phyloP scores from a whole-genome alignment of 2,329 filamentous ascomycete genomes.

The Fusarium sp. region DNA sequence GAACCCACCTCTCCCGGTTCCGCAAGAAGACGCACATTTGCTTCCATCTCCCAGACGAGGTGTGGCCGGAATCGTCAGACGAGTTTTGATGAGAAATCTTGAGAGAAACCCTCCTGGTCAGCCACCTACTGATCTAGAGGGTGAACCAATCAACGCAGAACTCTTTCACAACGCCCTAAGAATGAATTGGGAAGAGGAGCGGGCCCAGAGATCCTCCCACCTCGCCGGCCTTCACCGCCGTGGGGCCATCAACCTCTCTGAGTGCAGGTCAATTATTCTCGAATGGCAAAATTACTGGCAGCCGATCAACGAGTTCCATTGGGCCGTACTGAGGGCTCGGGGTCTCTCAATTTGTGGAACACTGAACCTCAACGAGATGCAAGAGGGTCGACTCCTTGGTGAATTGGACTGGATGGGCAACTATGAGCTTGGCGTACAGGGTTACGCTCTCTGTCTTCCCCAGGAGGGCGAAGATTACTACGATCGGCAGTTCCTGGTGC shows the following conservation, averaged over 20 bases:
- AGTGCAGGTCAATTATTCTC: not conserved
- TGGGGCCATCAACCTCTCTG: not conserved
- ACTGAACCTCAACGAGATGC: not conserved
- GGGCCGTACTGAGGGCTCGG: not conserved
- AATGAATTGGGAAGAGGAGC: slow-evolving; percentile 1
- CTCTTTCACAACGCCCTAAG: not conserved
- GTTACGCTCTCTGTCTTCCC: not conserved
- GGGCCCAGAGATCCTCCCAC: rapidly evolving
- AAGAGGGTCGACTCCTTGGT: not conserved
- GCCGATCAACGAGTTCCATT: not conserved
- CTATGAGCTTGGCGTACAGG: not conserved
- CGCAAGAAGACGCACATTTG: too few species aligned
- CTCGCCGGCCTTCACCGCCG: not conserved
- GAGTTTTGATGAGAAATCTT: not conserved
- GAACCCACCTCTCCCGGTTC: too few species aligned
- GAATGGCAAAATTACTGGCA: not conserved
- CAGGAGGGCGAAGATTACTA: not conserved
- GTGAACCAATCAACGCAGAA: not conserved
- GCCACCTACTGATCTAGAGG: not conserved
- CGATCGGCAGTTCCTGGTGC: not conserved
- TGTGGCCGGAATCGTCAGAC: not conserved
- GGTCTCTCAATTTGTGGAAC: not conserved
- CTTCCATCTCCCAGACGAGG: not conserved
- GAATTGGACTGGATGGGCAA: not conserved
- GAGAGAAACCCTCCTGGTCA: not conserved